Evolutionary conservation across 768 basidiomycete genomes (phyloP), one percentile per base, ranked within the genome.

Genomic region (Calocybe gangraenosa): DNA sequence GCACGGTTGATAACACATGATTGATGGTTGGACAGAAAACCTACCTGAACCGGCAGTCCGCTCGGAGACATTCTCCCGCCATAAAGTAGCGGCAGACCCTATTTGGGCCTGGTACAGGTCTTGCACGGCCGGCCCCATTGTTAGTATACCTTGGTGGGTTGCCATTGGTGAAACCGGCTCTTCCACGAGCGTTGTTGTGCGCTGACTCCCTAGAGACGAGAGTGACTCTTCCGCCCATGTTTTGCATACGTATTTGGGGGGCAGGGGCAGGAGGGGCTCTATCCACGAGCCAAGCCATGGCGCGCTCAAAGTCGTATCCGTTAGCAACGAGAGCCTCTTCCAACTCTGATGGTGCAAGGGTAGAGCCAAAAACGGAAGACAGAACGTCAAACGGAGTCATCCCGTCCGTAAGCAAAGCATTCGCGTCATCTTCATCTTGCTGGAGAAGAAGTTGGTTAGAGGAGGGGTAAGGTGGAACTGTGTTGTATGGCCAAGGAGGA

Each of bases 381-480:
- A 99, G 83, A 34, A 97, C 92, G 56, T 99, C 96, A 56, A 99
- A 87, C 1, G 96, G 96, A 1, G 95, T 95, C 92, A 99, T 95
- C 35, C 92, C 92, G 60, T 90, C 87, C 0, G 85, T 87, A 40
- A 91, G 75, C 25, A 28, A 6, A 28, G 25, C 25, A 28, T 28
- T 28, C 25, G 25, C 11, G 11, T 28, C 25, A 28, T 28, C 25
- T 5, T 28, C 25, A 11, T 28, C 25, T 28, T 28, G 25, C 6
- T 28, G 25, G 5, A 6, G 25, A 28, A 28, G 25, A 39, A 45
- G 42, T 44, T 40, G 62, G 54, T 63, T 55, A 8, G 52, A 54
- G 20, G 54, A 58, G 36, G 54, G 54, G 47, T 56, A 54, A 3
- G 57, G 50, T n/a, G 55, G 52, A 52, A 58, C 54, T 31, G 45